phyloP scores from a whole-genome alignment of 1,284 basidiomycete species.

The Porodaedalea pini region DNA sequence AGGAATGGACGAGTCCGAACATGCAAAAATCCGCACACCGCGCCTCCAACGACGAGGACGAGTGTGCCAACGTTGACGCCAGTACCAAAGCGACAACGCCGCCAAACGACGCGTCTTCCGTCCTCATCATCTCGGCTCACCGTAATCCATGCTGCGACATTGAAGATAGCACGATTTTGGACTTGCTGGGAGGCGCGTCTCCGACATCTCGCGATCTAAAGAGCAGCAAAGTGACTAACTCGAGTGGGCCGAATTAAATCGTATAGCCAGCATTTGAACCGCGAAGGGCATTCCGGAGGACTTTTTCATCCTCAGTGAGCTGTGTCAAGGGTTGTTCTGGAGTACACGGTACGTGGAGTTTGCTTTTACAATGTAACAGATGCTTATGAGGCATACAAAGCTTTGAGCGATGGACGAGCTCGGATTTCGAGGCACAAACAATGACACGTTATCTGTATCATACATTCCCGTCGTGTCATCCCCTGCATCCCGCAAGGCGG shows the following conservation, averaged over 20 bases:
- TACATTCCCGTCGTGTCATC: constrained; percentile 11
- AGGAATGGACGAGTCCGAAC: neutral
- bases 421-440: neutral
- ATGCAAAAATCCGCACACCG: neutral
- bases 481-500: constrained; percentile 10
- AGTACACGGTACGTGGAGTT: neutral
- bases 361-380: neutral
- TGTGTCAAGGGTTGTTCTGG: neutral
- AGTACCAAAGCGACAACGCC: too few species aligned
- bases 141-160: neutral
- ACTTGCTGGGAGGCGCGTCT: too few species aligned
- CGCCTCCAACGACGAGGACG: too few species aligned
- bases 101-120: neutral
- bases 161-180: neutral
- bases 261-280: too few species aligned
- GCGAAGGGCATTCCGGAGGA: too few species aligned
- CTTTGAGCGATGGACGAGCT: constrained; percentile 1
- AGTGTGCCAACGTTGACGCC: too few species aligned
- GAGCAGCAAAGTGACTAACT: too few species aligned
- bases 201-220: too few species aligned
- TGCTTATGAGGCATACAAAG: neutral
- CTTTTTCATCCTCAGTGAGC: neutral
- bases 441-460: constrained; percentile 8
- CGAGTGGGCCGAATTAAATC: too few species aligned
- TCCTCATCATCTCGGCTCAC: neutral